Conservation (phyloP, 129 eudicot species). For the Lonicera japonica region DNA sequence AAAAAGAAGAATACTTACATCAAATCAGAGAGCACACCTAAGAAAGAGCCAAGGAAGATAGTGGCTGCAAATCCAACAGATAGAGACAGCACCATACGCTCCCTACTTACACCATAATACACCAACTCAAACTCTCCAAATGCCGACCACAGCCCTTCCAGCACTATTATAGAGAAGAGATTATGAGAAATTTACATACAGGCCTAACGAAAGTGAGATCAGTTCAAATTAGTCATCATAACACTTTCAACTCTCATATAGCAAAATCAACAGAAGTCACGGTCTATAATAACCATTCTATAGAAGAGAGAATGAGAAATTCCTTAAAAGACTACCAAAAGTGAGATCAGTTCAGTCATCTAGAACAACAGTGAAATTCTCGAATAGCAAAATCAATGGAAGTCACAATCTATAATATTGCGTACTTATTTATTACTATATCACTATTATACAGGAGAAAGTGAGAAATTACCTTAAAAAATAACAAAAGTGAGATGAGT, state of each 20-base stretch:
- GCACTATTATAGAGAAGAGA: constrained; percentile 22
- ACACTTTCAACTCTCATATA: too few relatives aligned
- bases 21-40: constrained; percentile 75
- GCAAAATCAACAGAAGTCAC: neutral
- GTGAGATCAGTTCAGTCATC: too few relatives aligned
- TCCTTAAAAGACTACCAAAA: too few relatives aligned
- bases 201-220: neutral
- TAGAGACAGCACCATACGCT: constrained; percentile 45
- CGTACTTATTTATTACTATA: neutral
- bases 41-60: constrained; percentile 49
- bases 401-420: neutral
- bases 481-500: too few relatives aligned
- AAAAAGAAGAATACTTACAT: constrained; percentile 37
- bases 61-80: constrained; percentile 53
- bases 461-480: too few relatives aligned
- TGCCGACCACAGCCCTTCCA: constrained; percentile 79
- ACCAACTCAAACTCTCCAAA: constrained; percentile 78
- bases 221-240: neutral
- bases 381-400: too few relatives aligned
- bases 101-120: constrained; percentile 48
- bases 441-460: neutral
- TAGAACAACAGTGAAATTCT: too few relatives aligned
- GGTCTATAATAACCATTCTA: neutral
- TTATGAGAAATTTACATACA: neutral
- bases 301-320: too few relatives aligned